A percentile compares a stretch with the other conserved stretches of the same genome.
Evolutionary conservation across 1,139 yeast species (phyloP).

Genomic region (Hansenula lynferdii): DNA sequence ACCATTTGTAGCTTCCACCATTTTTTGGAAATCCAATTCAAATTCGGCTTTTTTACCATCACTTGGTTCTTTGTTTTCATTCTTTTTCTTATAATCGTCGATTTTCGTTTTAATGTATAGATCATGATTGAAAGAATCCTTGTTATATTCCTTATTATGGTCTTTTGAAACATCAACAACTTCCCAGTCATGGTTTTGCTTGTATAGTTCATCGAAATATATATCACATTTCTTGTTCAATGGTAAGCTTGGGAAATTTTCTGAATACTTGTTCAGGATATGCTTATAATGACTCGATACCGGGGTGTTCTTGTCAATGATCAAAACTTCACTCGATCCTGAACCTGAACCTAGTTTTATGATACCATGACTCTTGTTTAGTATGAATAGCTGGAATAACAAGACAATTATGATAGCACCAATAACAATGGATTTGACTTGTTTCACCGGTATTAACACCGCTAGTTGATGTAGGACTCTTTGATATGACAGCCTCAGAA

Average conservation of each 20-base stretch:
- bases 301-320: constrained; percentile 2
- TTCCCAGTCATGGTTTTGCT: constrained; percentile 26
- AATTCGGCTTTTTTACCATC: constrained; percentile 20
- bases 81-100: constrained; percentile 15
- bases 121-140: constrained; percentile 17
- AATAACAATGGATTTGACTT: background rate
- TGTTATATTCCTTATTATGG: constrained; percentile 16
- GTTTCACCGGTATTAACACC: background rate
- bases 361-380: background rate
- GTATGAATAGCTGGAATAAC: background rate
- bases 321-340: background rate
- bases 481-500: background rate
- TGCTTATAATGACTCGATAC: constrained; percentile 18
- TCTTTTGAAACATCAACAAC: constrained; percentile 15
- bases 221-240: constrained; percentile 22
- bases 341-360: background rate
- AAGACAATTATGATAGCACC: background rate
- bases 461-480: background rate
- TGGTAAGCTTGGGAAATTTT: constrained; percentile 13
- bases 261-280: constrained; percentile 15
- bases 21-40: constrained; percentile 22
- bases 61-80: constrained; percentile 16
- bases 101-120: constrained; percentile 13
- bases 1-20: constrained; percentile 18
- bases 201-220: constrained; percentile 26